phyloP scores from a whole-genome alignment of 129 eudicot genomes.

The Ambrosia trifida region DNA sequence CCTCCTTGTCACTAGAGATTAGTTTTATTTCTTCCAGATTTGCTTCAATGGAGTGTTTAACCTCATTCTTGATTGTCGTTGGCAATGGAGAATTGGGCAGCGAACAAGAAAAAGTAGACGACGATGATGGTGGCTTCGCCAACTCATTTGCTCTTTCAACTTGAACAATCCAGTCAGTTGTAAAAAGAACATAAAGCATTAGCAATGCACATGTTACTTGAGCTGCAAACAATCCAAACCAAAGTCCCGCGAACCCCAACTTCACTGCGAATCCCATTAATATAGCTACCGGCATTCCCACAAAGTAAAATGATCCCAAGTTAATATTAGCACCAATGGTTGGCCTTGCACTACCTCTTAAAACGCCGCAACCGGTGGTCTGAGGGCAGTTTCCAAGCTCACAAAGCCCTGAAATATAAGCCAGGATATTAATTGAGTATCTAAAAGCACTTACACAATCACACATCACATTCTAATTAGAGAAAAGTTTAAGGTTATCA shows the following conservation, averaged over 20 bases:
- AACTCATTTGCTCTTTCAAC: constrained; percentile 71
- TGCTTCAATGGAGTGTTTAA: constrained; percentile 16
- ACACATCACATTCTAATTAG: too few relatives aligned
- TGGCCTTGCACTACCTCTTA: constrained; percentile 90
- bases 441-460: too few relatives aligned
- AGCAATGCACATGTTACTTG: constrained; percentile 78
- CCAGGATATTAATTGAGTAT: too few relatives aligned
- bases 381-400: constrained; percentile 98
- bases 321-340: constrained; percentile 77
- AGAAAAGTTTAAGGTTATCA: too few relatives aligned
- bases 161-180: constrained; percentile 74
- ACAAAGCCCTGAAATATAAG: constrained; percentile 48
- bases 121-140: constrained; percentile 39
- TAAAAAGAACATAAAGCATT: constrained; percentile 61
- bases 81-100: constrained; percentile 17
- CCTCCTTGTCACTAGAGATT: constrained; percentile 27
- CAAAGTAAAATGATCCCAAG: constrained; percentile 86
- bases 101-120: background rate
- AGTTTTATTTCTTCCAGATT: constrained; percentile 44
- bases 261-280: constrained; percentile 61
- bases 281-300: constrained; percentile 90
- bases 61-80: constrained; percentile 3
- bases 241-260: constrained; percentile 73
- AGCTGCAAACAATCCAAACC: constrained; percentile 89
- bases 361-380: constrained; percentile 86